Evolutionary conservation across 2,329 filamentous ascomycete genomes (phyloP).

Genomic region (Orbilia quercus): DNA sequence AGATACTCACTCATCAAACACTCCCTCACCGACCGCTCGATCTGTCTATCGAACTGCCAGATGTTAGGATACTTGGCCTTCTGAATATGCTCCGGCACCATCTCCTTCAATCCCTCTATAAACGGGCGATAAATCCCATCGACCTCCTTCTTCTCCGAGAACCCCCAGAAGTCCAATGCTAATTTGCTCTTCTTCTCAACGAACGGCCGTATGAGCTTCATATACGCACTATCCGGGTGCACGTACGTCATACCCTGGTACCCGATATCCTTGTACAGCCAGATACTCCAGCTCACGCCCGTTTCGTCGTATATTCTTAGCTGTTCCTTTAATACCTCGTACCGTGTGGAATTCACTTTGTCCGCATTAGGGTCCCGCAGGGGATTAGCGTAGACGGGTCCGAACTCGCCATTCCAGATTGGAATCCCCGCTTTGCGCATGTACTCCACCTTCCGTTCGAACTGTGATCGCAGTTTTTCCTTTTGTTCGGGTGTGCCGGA

Average conservation of each 20-base stretch:
- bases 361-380: slow-evolving; percentile 61
- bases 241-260: slow-evolving; percentile 67
- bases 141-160: slow-evolving; percentile 61
- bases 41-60: slow-evolving; percentile 59
- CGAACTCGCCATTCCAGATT: slow-evolving; percentile 70
- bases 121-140: slow-evolving; percentile 61
- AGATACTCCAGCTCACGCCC: slow-evolving; percentile 69
- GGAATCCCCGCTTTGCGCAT: slow-evolving; percentile 64
- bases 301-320: slow-evolving; percentile 63
- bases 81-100: slow-evolving; percentile 57
- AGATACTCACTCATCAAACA: slow-evolving; percentile 67
- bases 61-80: slow-evolving; percentile 59
- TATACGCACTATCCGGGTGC: slow-evolving; percentile 58
- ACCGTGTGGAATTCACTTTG: slow-evolving; percentile 64
- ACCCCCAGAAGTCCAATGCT: slow-evolving; percentile 70
- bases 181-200: slow-evolving; percentile 69
- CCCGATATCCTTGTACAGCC: slow-evolving; percentile 71
- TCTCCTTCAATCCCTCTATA: slow-evolving; percentile 58
- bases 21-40: slow-evolving; percentile 65
- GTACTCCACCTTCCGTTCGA: slow-evolving; percentile 66
- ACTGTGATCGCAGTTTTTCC: slow-evolving; percentile 63
- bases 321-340: slow-evolving; percentile 65
- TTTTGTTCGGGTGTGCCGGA: slow-evolving; percentile 65
- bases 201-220: slow-evolving; percentile 66
- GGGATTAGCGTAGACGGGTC: slow-evolving; percentile 66